Percentiles rank a stretch among this genome's conserved stretches.
Evolutionary conservation across 1,284 basidiomycete genomes (phyloP).

Genomic region (Melampsora abietis-canadensis): DNA sequence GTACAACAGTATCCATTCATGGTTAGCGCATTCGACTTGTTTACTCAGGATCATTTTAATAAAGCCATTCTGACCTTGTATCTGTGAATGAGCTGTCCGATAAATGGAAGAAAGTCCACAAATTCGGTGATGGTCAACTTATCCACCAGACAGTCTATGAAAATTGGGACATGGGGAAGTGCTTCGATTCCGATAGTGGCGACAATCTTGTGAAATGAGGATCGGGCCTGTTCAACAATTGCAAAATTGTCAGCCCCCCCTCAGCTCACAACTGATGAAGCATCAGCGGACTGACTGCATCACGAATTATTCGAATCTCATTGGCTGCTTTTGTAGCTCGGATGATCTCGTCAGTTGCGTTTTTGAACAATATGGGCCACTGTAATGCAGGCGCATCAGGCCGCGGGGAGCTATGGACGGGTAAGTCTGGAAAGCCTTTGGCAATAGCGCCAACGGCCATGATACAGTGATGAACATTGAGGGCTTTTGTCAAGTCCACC

Average conservation of each 20-base stretch:
- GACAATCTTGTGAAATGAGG: slow-evolving; percentile 78
- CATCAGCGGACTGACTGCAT: slow-evolving; percentile 67
- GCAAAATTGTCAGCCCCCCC: not conserved
- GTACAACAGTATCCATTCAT: not conserved
- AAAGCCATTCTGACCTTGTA: slow-evolving; percentile 65
- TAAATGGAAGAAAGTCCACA: slow-evolving; percentile 92
- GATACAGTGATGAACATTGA: slow-evolving; percentile 91
- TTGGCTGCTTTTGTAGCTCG: slow-evolving; percentile 85
- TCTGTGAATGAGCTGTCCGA: slow-evolving; percentile 83
- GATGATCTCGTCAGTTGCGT: slow-evolving; percentile 83
- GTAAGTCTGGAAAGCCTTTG: slow-evolving; percentile 79
- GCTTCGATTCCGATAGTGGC: slow-evolving; percentile 80
- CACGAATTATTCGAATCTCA: slow-evolving; percentile 78
- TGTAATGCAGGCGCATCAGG: slow-evolving; percentile 69
- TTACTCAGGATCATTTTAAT: slow-evolving; percentile 6
- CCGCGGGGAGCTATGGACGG: slow-evolving; percentile 66
- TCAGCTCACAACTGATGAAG: not conserved
- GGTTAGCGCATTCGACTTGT: not conserved
- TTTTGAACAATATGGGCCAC: slow-evolving; percentile 73
- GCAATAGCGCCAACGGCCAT: slow-evolving; percentile 92
- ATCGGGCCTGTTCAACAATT: slow-evolving; percentile 22
- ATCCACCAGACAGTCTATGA: slow-evolving; percentile 82
- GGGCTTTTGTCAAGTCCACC: slow-evolving; percentile 67
- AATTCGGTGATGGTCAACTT: slow-evolving; percentile 90
- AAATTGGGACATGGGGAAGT: slow-evolving; percentile 64